A percentile compares a stretch with the other conserved stretches of the same genome.
These are phyloP conservation scores for Suillus paluster DNA, from an alignment of 768 basidiomycete genomes.

Conservation along the genomic window DNA sequence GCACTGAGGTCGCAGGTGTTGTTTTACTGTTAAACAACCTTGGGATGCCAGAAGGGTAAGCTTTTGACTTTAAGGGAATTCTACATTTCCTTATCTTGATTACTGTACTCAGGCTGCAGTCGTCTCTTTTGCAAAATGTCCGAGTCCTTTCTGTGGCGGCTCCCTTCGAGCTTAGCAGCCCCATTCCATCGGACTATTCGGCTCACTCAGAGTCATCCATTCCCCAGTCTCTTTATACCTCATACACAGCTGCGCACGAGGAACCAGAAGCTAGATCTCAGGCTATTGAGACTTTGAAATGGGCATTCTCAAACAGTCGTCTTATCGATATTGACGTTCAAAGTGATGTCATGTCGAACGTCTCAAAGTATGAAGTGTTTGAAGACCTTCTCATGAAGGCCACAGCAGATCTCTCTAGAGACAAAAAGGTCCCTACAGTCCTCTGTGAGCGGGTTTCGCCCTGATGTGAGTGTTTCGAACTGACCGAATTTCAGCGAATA, in stretches of 20 bases:
- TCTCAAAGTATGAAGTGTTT: constrained; percentile 63
- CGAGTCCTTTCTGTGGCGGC: constrained; percentile 53
- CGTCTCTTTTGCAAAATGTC: neutral
- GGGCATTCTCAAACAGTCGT: constrained; percentile 66
- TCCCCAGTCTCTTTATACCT: constrained; percentile 58
- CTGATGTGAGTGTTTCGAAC: constrained; percentile 4
- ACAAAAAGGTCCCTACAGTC: constrained; percentile 56
- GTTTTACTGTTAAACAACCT: constrained; percentile 1
- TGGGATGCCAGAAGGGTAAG: neutral
- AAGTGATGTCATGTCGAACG: constrained; percentile 51
- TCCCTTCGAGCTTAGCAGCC: constrained; percentile 62
- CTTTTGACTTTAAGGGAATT: neutral
- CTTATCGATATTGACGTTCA: constrained; percentile 76
- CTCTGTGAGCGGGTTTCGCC: constrained; percentile 54
- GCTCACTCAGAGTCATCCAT: constrained; percentile 39
- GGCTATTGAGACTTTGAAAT: constrained; percentile 58
- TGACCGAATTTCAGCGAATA: constrained; percentile 56
- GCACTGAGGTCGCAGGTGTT: constrained; percentile 47
- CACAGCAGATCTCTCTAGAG: constrained; percentile 41
- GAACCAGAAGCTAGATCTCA: constrained; percentile 45
- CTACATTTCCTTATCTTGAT: neutral
- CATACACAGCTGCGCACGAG: constrained; percentile 53
- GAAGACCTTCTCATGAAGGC: constrained; percentile 76
- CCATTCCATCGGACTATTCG: constrained; percentile 44
- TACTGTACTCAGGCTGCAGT: constrained; percentile 15